Percentiles rank a stretch among this genome's conserved stretches.
phyloP scores from a whole-genome alignment of 129 eudicot species.

The Flaveria sonorensis region DNA sequence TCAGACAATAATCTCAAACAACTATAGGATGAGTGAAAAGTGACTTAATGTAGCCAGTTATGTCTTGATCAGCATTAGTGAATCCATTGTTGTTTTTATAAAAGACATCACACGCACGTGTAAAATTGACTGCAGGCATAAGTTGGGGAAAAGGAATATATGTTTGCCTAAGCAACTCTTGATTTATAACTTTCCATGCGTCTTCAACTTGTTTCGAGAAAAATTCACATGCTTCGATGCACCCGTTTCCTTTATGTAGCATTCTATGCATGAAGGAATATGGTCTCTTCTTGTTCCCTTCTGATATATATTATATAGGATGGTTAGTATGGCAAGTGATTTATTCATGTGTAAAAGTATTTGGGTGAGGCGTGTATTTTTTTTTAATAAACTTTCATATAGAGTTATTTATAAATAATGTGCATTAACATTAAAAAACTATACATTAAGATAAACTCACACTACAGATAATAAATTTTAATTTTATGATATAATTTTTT shows the following conservation, averaged over 20 bases:
- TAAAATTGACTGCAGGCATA: background rate
- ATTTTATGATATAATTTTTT: too few relatives aligned
- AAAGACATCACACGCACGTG: background rate
- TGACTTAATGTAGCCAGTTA: background rate
- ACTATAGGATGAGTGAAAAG: conserved; percentile 7
- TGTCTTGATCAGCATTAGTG: background rate
- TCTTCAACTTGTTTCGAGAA: background rate
- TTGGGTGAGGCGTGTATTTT: too few relatives aligned
- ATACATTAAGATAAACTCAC: too few relatives aligned
- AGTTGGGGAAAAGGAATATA: background rate
- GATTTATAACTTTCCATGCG: conserved; percentile 22
- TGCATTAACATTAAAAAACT: too few relatives aligned
- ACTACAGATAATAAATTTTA: too few relatives aligned
- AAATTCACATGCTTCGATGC: conserved; percentile 1
- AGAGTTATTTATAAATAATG: too few relatives aligned
- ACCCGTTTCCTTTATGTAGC: conserved; percentile 15
- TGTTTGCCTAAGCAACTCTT: conserved; percentile 3
- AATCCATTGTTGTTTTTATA: background rate
- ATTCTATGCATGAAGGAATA: conserved; percentile 13
- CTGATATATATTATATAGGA: background rate
- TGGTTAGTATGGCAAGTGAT: too few relatives aligned
- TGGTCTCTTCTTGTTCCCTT: conserved; percentile 22
- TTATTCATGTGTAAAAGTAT: too few relatives aligned
- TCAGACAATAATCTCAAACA: background rate
- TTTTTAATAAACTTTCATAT: too few relatives aligned